Evolutionary conservation across 2,329 filamentous ascomycete species (phyloP).

Genomic region (Aspergillus sclerotialis): DNA sequence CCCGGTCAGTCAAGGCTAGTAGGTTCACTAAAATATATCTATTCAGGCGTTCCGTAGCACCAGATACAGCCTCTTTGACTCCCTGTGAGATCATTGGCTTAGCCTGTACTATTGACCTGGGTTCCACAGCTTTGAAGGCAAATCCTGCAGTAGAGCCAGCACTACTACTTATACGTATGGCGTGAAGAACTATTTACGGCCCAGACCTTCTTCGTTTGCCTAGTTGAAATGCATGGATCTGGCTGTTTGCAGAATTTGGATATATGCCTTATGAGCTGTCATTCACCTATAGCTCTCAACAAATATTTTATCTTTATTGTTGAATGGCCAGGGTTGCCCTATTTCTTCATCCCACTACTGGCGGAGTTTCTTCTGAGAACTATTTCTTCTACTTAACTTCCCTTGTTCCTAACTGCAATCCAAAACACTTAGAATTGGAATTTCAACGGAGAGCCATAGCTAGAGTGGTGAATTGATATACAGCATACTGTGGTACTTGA

Average conservation of each 20-base stretch:
- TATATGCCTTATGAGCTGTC: conserved; percentile 6
- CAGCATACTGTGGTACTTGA: too few species aligned
- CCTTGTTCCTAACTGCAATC: neutral
- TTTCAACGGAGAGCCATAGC: too few species aligned
- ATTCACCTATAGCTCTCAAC: too few species aligned
- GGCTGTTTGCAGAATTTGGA: conserved; percentile 19
- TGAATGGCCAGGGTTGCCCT: too few species aligned
- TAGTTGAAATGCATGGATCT: conserved; percentile 10
- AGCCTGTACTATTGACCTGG: conserved; percentile 18
- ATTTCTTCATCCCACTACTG: too few species aligned
- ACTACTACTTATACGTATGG: conserved; percentile 2
- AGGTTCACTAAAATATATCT: conserved; percentile 6
- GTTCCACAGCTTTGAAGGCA: conserved; percentile 23
- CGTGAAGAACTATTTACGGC: neutral
- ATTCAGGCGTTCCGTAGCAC: conserved; percentile 20
- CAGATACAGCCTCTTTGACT: conserved; percentile 19
- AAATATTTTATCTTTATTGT: too few species aligned
- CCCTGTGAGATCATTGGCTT: conserved; percentile 21
- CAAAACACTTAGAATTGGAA: conserved; percentile 1
- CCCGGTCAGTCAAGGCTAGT: conserved; percentile 11
- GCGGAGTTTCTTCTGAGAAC: too few species aligned
- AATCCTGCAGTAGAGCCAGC: conserved; percentile 16
- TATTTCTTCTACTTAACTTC: neutral
- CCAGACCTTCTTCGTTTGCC: conserved; percentile 14
- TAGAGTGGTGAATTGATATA: too few species aligned